phyloP scores from a whole-genome alignment of 805 yeast species.

The Yamadazyma ubonensis region DNA sequence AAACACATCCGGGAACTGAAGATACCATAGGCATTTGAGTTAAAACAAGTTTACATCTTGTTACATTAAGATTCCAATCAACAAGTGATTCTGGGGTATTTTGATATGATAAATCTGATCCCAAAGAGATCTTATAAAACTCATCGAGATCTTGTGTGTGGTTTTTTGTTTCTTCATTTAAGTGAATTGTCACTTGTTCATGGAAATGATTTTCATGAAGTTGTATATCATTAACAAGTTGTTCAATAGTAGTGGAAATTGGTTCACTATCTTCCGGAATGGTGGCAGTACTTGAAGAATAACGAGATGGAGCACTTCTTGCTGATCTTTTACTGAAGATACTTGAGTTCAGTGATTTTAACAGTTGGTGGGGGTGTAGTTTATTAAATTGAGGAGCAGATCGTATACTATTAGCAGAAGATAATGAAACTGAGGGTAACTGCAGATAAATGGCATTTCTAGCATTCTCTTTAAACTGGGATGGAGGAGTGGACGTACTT shows the following conservation, averaged over 20 bases:
- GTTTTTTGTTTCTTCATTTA: slow-evolving; percentile 10
- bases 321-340: slow-evolving; percentile 40
- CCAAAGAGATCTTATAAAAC: slow-evolving; percentile 36
- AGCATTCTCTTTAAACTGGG: slow-evolving; percentile 42
- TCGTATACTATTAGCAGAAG: slow-evolving; percentile 34
- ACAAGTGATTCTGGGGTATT: slow-evolving; percentile 40
- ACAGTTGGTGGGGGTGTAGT: slow-evolving; percentile 21
- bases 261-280: slow-evolving; percentile 47
- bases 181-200: slow-evolving; percentile 14
- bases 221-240: slow-evolving; percentile 44
- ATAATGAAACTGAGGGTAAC: slow-evolving; percentile 27
- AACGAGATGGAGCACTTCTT: slow-evolving; percentile 44
- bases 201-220: slow-evolving; percentile 27
- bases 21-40: slow-evolving; percentile 38
- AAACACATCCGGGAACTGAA: slow-evolving; percentile 35
- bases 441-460: slow-evolving; percentile 45
- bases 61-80: slow-evolving; percentile 54
- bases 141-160: slow-evolving; percentile 26
- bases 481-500: slow-evolving; percentile 29
- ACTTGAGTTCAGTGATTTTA: slow-evolving; percentile 36
- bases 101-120: slow-evolving; percentile 40
- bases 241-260: slow-evolving; percentile 42
- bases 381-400: slow-evolving; percentile 37
- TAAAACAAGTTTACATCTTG: slow-evolving; percentile 47
- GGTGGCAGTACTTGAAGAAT: slow-evolving; percentile 42